These are phyloP conservation scores for Tuber brumale DNA, from an alignment of 495 filamentous ascomycete genomes.

Conservation along the genomic window DNA sequence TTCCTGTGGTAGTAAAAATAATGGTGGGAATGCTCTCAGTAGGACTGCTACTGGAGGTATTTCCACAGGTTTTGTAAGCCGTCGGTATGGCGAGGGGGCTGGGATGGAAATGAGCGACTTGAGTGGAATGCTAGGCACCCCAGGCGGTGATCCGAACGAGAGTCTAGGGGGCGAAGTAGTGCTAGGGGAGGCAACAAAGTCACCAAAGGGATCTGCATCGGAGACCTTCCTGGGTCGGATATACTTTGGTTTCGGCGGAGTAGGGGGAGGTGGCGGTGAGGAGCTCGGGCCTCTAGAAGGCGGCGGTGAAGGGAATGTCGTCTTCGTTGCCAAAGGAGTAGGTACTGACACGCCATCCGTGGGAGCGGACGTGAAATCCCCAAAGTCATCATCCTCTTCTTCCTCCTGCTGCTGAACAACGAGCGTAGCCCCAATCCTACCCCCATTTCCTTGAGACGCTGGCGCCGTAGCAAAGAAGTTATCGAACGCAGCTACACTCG, in stretches of 20 bases:
- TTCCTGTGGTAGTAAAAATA: constrained; percentile 54
- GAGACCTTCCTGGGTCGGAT: constrained; percentile 11
- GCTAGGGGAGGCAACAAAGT: constrained; percentile 31
- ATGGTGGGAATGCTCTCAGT: constrained; percentile 62
- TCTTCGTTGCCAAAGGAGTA: background rate
- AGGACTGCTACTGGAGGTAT: constrained; percentile 79
- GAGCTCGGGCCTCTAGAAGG: background rate
- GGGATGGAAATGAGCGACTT: constrained; percentile 15
- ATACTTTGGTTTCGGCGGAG: constrained; percentile 25
- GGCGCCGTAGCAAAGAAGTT: constrained; percentile 18
- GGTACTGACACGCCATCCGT: background rate
- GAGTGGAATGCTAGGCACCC: constrained; percentile 18
- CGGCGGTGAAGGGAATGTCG: background rate
- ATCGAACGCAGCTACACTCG: constrained; percentile 3
- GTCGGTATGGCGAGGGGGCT: constrained; percentile 1
- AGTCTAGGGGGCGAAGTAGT: constrained; percentile 15
- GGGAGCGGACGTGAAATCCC: constrained; percentile 32
- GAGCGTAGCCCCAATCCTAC: background rate
- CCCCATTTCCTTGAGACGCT: constrained; percentile 7
- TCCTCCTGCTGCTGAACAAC: constrained; percentile 11
- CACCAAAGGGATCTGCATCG: constrained; percentile 38
- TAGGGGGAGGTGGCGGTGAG: constrained; percentile 14
- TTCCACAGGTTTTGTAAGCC: background rate
- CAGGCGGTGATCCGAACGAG: constrained; percentile 16
- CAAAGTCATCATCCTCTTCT: constrained; percentile 32